A percentile compares a stretch with the other conserved stretches of the same genome.
Evolutionary conservation across 768 basidiomycete genomes (phyloP).

Genomic region (Tephrocybe sp.): DNA sequence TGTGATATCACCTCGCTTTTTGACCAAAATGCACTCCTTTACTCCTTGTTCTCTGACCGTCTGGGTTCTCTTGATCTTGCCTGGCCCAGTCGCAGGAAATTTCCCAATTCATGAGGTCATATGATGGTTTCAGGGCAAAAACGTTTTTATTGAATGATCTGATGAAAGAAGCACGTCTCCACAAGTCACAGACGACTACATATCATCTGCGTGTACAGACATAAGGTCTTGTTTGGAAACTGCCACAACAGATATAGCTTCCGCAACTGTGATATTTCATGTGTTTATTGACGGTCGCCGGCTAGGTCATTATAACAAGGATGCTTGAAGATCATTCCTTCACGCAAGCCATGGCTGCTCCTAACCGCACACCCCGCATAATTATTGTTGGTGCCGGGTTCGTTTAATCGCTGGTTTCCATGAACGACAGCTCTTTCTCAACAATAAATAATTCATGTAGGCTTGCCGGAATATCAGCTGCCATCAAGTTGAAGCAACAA

Average conservation of each 20-base stretch:
- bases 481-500: constrained; percentile 43
- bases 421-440: not conserved
- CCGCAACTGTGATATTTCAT: too few relatives aligned
- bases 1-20: constrained; percentile 6
- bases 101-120: too few relatives aligned
- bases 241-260: too few relatives aligned
- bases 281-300: not conserved
- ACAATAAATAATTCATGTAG: constrained; percentile 21
- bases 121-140: too few relatives aligned
- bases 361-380: constrained; percentile 31
- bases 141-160: too few relatives aligned
- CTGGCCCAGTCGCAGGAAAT: too few relatives aligned
- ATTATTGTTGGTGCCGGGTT: constrained; percentile 54
- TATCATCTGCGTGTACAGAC: too few relatives aligned
- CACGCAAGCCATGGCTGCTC: constrained; percentile 8
- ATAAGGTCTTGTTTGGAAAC: too few relatives aligned
- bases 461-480: constrained; percentile 46
- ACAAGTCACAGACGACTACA: too few relatives aligned
- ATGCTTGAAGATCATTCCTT: not conserved
- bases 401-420: constrained; percentile 8
- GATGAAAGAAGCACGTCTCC: too few relatives aligned
- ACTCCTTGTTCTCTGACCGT: too few relatives aligned
- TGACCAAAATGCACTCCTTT: constrained; percentile 3
- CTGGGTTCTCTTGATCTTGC: too few relatives aligned
- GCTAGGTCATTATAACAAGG: not conserved